Conservation (phyloP, 2,329 filamentous ascomycete species). For the Phaeoacremonium minimum region DNA sequence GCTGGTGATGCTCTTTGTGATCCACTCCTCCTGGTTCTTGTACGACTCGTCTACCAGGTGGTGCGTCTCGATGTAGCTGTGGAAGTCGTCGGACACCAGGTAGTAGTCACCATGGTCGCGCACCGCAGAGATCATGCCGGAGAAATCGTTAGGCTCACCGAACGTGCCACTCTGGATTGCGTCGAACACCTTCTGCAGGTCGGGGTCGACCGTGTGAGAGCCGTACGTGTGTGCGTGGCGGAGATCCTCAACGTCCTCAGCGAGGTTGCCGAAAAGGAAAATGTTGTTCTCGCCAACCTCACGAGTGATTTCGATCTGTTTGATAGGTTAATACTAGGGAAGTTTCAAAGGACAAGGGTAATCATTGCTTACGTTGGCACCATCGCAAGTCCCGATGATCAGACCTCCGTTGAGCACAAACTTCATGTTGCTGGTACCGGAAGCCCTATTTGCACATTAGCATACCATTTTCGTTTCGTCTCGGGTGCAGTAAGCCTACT, state of each 20-base stretch:
- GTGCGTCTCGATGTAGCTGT: constrained; percentile 90
- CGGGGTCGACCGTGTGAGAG: constrained; percentile 69
- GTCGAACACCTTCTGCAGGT: constrained; percentile 77
- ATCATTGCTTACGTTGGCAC: constrained; percentile 73
- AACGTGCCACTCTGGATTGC: constrained; percentile 78
- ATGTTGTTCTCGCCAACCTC: constrained; percentile 97
- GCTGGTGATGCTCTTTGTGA: constrained; percentile 82
- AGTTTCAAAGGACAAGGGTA: background rate
- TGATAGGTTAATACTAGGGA: background rate
- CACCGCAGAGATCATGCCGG: constrained; percentile 79
- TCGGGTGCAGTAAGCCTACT: constrained; percentile 40
- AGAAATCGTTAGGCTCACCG: constrained; percentile 73
- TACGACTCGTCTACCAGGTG: constrained; percentile 88
- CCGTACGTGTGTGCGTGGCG: constrained; percentile 87
- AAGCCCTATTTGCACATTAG: constrained; percentile 41
- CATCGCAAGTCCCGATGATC: constrained; percentile 97
- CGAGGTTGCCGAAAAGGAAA: constrained; percentile 94
- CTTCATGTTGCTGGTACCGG: constrained; percentile 98
- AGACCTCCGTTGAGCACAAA: constrained; percentile 96
- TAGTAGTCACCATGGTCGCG: constrained; percentile 96
- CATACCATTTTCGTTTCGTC: background rate
- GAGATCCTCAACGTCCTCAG: constrained; percentile 94
- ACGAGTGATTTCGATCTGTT: constrained; percentile 89
- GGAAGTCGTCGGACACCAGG: constrained; percentile 95
- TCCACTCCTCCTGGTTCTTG: constrained; percentile 87